These are phyloP conservation scores for Cercis canadensis DNA, from an alignment of 306 rosid genomes.

Conservation along the genomic window DNA sequence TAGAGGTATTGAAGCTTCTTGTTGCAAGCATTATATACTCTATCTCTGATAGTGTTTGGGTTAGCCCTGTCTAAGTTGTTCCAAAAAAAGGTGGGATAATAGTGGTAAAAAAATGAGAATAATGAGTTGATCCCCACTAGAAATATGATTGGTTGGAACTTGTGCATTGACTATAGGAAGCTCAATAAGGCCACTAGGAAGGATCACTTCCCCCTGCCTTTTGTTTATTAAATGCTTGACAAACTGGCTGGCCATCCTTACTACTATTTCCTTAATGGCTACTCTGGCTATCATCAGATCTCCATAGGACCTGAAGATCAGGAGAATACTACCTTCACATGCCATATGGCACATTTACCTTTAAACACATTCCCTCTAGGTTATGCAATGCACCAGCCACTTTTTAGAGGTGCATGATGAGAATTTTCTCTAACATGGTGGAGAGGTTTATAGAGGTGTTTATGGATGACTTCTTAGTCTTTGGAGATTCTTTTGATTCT, in stretches of 20 bases:
- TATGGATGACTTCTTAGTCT: constrained; percentile 10
- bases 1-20: too few species aligned
- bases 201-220: too few species aligned
- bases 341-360: background rate
- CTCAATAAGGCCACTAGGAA: background rate
- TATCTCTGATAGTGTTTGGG: too few species aligned
- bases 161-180: background rate
- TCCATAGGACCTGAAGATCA: background rate
- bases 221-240: too few species aligned
- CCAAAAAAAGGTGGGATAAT: background rate
- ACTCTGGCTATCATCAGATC: background rate
- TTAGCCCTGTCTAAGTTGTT: too few species aligned
- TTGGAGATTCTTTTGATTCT: too few species aligned
- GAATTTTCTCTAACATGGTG: background rate
- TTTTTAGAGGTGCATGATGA: background rate
- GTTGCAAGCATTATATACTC: too few species aligned
- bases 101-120: background rate
- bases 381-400: too few species aligned
- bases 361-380: background rate
- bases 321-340: background rate
- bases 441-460: background rate
- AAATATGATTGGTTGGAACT: background rate
- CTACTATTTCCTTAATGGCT: background rate
- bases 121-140: background rate
- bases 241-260: background rate